phyloP scores from a whole-genome alignment of 345 rosid genomes.

The Arabis alpina region DNA sequence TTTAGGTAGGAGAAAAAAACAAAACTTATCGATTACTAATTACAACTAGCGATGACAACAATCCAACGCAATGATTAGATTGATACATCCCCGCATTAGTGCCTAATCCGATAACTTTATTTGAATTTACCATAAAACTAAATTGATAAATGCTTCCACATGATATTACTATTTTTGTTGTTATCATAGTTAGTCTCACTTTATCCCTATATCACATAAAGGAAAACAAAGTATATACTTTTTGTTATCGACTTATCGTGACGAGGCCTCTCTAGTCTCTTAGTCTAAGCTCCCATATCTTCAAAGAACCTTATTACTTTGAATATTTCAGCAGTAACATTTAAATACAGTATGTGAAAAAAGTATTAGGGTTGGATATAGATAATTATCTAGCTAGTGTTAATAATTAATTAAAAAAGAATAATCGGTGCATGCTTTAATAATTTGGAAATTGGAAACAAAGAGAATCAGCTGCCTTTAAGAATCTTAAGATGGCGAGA shows the following conservation, averaged over 20 bases:
- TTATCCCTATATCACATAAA: constrained; percentile 18
- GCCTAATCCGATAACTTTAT: not conserved
- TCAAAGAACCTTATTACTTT: not conserved
- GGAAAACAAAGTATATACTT: constrained; percentile 17
- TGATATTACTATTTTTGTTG: constrained; percentile 18
- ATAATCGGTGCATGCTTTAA: not conserved
- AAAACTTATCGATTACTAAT: not conserved
- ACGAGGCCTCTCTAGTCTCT: constrained; percentile 20
- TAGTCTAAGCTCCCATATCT: constrained; percentile 13
- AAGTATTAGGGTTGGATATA: not conserved
- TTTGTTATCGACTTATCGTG: constrained; percentile 39
- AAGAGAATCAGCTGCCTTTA: constrained; percentile 21
- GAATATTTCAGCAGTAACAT: not conserved
- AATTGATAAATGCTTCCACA: constrained; percentile 4
- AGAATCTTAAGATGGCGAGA: constrained; percentile 26
- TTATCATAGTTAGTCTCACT: constrained; percentile 10
- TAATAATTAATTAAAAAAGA: not conserved
- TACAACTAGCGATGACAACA: constrained; percentile 6
- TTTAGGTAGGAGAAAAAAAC: not conserved
- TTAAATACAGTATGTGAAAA: not conserved
- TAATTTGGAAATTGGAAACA: constrained; percentile 17
- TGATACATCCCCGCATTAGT: constrained; percentile 13
- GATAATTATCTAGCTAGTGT: not conserved
- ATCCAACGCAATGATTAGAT: constrained; percentile 14
- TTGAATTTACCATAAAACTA: not conserved